Base-by-base conservation (phyloP, 352 stramenopile genomes). In the Phytophthora kernoviae region DNA sequence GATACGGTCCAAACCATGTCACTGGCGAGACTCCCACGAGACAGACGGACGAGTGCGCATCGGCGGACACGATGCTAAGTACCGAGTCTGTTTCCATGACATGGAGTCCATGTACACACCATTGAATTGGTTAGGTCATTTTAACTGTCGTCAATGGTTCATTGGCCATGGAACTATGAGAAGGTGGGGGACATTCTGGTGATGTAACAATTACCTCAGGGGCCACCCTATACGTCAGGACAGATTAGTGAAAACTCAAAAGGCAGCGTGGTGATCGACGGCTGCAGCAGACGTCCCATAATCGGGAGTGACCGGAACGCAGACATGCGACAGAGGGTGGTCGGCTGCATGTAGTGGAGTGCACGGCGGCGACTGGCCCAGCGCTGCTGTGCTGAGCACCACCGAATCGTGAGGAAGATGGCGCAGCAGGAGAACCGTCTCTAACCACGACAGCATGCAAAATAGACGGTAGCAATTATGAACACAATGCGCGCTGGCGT, bases 201-300 rank as follows among this genome's bases (percentile, higher is more conserved):
- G 6, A 32, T 14, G 18, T 39, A 68, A 63, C 53, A 47, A n/a
- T 47, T 24, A 30, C 37, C 41, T 36, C 21, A 59, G 43, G 42
- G 3, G 10, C 18, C 14, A n/a, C n/a, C n/a, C n/a, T n/a, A n/a
- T n/a, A n/a, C n/a, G n/a, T n/a, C n/a, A n/a, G 6, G 39, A 26
- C 33, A 60, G 48, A 68, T 63, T 68, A 68, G 63, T 26, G 57
- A 71, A 56, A 65, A 65, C n/a, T 48, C 39, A 24, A 18, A 56
- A 54, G 40, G 54, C 34, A 10, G n/a, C 9, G 5, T 21, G 15
- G 9, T 15, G 37, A n/a, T 20, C 15, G 37, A 20, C 24, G 3
- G 3, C 24, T 30, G 21, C 37, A 43, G 37, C 37, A 43, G 37
- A 14, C 37, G 14, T 15, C 9, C 15, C 37, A 43, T 43, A 43